Conservation (phyloP, 495 filamentous ascomycete species). For the Aspergillus bertholletiae region DNA sequence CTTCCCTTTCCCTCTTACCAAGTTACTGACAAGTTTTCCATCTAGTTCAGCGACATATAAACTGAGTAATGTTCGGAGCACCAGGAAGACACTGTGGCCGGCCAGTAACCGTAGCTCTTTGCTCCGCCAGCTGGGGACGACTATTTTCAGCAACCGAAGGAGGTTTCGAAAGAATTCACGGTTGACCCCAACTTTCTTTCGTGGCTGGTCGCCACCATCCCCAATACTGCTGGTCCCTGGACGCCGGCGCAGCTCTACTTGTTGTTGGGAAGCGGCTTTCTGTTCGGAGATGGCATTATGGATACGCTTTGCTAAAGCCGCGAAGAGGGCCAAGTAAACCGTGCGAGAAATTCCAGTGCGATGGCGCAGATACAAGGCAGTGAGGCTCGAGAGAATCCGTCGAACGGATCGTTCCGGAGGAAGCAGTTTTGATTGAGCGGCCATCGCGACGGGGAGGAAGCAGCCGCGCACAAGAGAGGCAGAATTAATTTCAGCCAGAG, state of each 20-base stretch:
- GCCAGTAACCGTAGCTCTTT: slow-evolving; percentile 82
- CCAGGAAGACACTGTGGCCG: slow-evolving; percentile 84
- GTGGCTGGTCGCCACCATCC: slow-evolving; percentile 45
- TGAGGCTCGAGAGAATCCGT: slow-evolving; percentile 67
- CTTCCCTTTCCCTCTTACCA: slow-evolving; percentile 86
- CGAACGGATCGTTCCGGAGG: slow-evolving; percentile 69
- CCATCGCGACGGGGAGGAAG: slow-evolving; percentile 50
- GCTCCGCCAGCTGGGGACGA: slow-evolving; percentile 83
- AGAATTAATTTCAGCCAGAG: slow-evolving; percentile 24
- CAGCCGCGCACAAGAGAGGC: slow-evolving; percentile 15
- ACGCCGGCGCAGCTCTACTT: slow-evolving; percentile 58
- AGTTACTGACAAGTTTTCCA: slow-evolving; percentile 81
- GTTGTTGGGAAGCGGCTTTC: slow-evolving; percentile 76
- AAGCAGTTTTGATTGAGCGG: slow-evolving; percentile 75
- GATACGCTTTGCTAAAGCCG: slow-evolving; percentile 83
- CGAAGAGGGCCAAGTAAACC: slow-evolving; percentile 87
- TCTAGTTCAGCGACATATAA: slow-evolving; percentile 96
- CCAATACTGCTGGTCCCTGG: slow-evolving; percentile 52
- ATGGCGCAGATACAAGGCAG: slow-evolving; percentile 73
- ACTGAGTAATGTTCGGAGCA: slow-evolving; percentile 85
- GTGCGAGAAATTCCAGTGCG: slow-evolving; percentile 86
- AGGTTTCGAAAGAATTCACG: slow-evolving; percentile 91
- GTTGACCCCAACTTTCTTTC: slow-evolving; percentile 89
- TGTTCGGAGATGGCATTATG: slow-evolving; percentile 91
- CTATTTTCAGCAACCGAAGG: slow-evolving; percentile 74